Evolutionary conservation across 306 rosid genomes (phyloP).

Genomic region (Cucumis sativus): Cucumber_9930_V3 NC_026659.2:19100501-19101000

Average conservation of each 20-base stretch:
- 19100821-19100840: slow-evolving; percentile 53
- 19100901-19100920: slow-evolving; percentile 58
- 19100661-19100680: slow-evolving; percentile 61
- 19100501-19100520: slow-evolving; percentile 75
- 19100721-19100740: slow-evolving; percentile 36
- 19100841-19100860: slow-evolving; percentile 60
- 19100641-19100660: slow-evolving; percentile 42
- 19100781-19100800: slow-evolving; percentile 34
- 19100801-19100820: slow-evolving; percentile 63
- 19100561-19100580: slow-evolving; percentile 36
- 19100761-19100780: slow-evolving; percentile 68
- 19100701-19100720: slow-evolving; percentile 42
- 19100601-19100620: slow-evolving; percentile 52
- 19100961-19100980: slow-evolving; percentile 44
- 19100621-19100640: slow-evolving; percentile 39
- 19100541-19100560: slow-evolving; percentile 47
- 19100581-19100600: slow-evolving; percentile 54
- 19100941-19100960: slow-evolving; percentile 38
- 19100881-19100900: slow-evolving; percentile 41
- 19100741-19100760: slow-evolving; percentile 56
- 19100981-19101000: slow-evolving; percentile 60
- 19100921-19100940: slow-evolving; percentile 57
- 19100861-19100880: slow-evolving; percentile 56
- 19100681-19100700: slow-evolving; percentile 64
- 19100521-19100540: slow-evolving; percentile 55